These are phyloP conservation scores for Dioszegia crocea DNA, from an alignment of 768 basidiomycete genomes.

Conservation along the genomic window DNA sequence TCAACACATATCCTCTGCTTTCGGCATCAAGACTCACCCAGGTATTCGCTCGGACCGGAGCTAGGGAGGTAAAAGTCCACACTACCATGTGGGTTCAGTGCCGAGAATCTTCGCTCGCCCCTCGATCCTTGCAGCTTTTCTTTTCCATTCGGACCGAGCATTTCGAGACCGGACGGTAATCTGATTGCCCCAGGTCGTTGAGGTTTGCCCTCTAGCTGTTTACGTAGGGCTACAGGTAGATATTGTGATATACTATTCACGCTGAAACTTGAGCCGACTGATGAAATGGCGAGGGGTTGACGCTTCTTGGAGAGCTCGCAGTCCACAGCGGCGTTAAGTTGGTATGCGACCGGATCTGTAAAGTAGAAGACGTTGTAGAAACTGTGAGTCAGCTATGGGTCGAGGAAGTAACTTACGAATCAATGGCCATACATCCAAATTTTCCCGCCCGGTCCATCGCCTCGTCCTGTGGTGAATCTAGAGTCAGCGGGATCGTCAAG, in stretches of 20 bases:
- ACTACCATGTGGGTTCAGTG: conserved; percentile 54
- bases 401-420: conserved; percentile 34
- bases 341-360: conserved; percentile 53
- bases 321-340: conserved; percentile 54
- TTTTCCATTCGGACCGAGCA: conserved; percentile 46
- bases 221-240: conserved; percentile 31
- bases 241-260: conserved; percentile 43
- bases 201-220: conserved; percentile 26
- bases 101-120: conserved; percentile 51
- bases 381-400: conserved; percentile 32
- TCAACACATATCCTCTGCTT: conserved; percentile 6
- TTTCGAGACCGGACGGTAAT: conserved; percentile 49
- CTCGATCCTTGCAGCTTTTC: conserved; percentile 46
- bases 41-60: conserved; percentile 52
- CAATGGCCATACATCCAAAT: conserved; percentile 54
- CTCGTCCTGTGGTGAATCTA: conserved; percentile 52
- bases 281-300: conserved; percentile 44
- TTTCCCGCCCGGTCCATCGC: conserved; percentile 53
- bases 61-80: conserved; percentile 53
- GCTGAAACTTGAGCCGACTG: conserved; percentile 8
- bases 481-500: not conserved
- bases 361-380: conserved; percentile 54
- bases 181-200: conserved; percentile 45
- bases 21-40: conserved; percentile 38
- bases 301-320: conserved; percentile 33